Base-by-base conservation (phyloP, 768 basidiomycete species). In the Pholiota conissans region DNA sequence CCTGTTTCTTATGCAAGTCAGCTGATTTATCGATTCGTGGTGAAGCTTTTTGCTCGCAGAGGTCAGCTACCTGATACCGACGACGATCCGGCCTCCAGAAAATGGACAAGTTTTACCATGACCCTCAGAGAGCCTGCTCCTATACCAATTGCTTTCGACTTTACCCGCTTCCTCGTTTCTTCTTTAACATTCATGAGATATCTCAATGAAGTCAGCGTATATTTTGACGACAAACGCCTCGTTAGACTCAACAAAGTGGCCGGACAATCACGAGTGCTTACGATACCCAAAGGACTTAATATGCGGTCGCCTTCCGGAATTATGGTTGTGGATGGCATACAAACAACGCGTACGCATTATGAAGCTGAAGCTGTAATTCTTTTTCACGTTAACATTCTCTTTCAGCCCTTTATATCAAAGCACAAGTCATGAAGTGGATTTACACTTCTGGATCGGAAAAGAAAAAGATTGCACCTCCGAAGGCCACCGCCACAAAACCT, bases 71-170 rank as follows among this genome's bases (percentile, higher is more conserved):
- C 85, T 20, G 72, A 72, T 14, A 68, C 69, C 26, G 63, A 66
- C 18, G 52, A 55, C 14, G 61, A 57, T 52, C 65, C 65, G 32
- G 62, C 68, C n/a, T 58, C 66, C 59, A 58, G 66, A 63, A 27
- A 73, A 74, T 97, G 94, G 92, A 95, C 96, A 3, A 81, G 88
- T 0, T 97, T 99, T 70, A 84, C 91, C 58, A 95, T 99, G 91
- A 78, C 79, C 3, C 79, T 97, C 2, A 83, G 96, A 47, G 91
- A 96, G 65, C 84, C 89, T 3, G 76, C 80, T 2, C 84, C 93
- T 0, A 86, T 96, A 57, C 93, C 93, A 0, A 79, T 84, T 16
- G 81, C 90, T 6, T 91, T 95, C 61, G 94, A 98, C 65, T 87
- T 98, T 61, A 85, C 90, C 29, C 84, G 92, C 20, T 98, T 99